phyloP scores from a whole-genome alignment of 163 green algal species.

The Prototheca cutis region DNA sequence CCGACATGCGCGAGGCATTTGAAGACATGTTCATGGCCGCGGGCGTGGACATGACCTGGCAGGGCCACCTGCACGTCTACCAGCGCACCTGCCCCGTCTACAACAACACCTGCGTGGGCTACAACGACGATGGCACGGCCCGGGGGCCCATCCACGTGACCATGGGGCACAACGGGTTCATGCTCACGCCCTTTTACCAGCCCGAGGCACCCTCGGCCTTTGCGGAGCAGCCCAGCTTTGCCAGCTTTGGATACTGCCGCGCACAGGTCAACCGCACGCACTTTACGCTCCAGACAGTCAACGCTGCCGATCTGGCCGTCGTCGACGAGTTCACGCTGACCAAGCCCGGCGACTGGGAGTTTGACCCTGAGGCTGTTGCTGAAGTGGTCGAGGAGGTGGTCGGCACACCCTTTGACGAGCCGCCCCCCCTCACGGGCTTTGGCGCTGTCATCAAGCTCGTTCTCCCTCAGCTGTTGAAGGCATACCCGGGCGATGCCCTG shows the following conservation, averaged over 20 bases:
- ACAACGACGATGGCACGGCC: slow-evolving; percentile 4
- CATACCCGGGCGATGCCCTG: not conserved
- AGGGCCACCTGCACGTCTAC: slow-evolving; percentile 28
- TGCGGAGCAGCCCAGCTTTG: not conserved
- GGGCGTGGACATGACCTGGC: slow-evolving; percentile 24
- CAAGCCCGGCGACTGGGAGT: slow-evolving; percentile 23
- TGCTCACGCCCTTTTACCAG: not conserved
- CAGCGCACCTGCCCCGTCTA: slow-evolving; percentile 35
- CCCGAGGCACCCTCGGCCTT: not conserved
- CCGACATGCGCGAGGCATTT: slow-evolving; percentile 13
- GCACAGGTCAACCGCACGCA: not conserved
- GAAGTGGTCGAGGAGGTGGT: not conserved
- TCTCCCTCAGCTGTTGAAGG: not conserved
- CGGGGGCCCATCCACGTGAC: slow-evolving; percentile 22
- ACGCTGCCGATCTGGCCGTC: slow-evolving; percentile 11
- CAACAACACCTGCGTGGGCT: slow-evolving; percentile 17
- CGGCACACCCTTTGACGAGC: not conserved
- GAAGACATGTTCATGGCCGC: slow-evolving; percentile 13
- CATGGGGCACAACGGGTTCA: slow-evolving; percentile 12
- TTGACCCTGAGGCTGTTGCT: not conserved
- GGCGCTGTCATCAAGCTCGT: not conserved
- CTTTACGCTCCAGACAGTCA: slow-evolving; percentile 13
- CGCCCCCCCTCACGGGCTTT: not conserved
- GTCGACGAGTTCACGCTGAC: slow-evolving; percentile 28
- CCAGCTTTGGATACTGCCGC: not conserved